Evolutionary conservation across 2,329 filamentous ascomycete species (phyloP).

Genomic region (Neofusicoccum sp.): DNA sequence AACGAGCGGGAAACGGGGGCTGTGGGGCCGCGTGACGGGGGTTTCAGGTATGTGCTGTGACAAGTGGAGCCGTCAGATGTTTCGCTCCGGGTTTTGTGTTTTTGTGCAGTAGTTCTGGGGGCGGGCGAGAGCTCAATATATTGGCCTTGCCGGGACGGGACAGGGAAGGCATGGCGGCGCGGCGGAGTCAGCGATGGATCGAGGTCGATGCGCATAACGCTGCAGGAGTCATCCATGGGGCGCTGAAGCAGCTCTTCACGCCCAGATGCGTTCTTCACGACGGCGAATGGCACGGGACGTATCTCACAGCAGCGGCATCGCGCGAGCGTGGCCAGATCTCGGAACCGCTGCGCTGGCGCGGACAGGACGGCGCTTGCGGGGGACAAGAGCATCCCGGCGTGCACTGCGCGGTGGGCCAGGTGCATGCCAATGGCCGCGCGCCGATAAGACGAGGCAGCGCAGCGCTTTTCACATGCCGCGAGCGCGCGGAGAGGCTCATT

Average conservation of each 20-base stretch:
- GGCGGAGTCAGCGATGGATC: no score
- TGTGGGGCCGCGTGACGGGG: constrained; percentile 1
- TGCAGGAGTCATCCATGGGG: no score
- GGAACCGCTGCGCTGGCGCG: neutral
- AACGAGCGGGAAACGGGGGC: neutral
- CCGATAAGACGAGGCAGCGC: neutral
- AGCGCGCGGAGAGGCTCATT: neutral
- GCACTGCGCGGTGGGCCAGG: neutral
- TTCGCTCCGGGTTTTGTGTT: neutral
- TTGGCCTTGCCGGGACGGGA: neutral
- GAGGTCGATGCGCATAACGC: no score
- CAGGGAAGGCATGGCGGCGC: neutral
- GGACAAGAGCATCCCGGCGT: neutral
- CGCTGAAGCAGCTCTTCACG: no score
- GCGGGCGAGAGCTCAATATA: neutral
- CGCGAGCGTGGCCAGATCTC: neutral
- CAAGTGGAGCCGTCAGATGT: constrained; percentile 3
- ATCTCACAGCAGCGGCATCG: neutral
- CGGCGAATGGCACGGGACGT: neutral
- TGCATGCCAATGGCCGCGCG: neutral
- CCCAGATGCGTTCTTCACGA: no score
- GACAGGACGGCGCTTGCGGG: no score
- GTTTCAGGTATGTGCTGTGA: constrained; percentile 5
- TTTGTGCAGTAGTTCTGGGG: neutral
- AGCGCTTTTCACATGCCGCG: neutral